Evolutionary conservation across 495 filamentous ascomycete species (phyloP).

Genomic region (Hypoxylon perforatum): DNA sequence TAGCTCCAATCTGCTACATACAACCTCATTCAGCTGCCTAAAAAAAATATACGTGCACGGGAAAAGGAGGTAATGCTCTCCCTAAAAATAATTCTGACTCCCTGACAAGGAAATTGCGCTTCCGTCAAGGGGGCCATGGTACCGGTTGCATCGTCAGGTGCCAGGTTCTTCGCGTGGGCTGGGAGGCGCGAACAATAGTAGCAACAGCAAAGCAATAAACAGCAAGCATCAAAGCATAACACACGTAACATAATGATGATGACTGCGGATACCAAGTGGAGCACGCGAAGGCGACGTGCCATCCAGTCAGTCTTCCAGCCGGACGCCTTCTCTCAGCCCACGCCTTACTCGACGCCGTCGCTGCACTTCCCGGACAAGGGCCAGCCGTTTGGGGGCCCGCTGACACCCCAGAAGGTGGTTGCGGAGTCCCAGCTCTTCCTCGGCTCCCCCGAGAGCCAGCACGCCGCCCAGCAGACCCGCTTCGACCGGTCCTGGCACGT

Average conservation of each 20-base stretch:
- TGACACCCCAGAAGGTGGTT: slow-evolving; percentile 27
- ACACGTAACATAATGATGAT: slow-evolving; percentile 4
- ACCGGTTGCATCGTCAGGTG: slow-evolving; percentile 9
- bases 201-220: slow-evolving; percentile 17
- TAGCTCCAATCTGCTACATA: slow-evolving; percentile 17
- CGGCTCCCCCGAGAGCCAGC: slow-evolving; percentile 36
- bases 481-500: slow-evolving; percentile 78
- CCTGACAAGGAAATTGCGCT: slow-evolving; percentile 13
- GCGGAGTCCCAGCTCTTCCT: slow-evolving; percentile 21
- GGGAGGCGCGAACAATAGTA: slow-evolving; percentile 9
- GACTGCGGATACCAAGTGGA: slow-evolving; percentile 49
- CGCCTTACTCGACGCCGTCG: slow-evolving; percentile 54
- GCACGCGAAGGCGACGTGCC: slow-evolving; percentile 53
- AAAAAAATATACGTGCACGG: slow-evolving; percentile 5
- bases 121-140: slow-evolving; percentile 15
- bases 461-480: slow-evolving; percentile 63
- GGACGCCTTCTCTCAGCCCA: slow-evolving; percentile 56
- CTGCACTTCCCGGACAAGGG: slow-evolving; percentile 48
- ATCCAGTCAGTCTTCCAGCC: slow-evolving; percentile 65
- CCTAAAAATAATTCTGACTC: slow-evolving; percentile 41
- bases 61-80: background rate
- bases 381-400: slow-evolving; percentile 53
- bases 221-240: too few relatives aligned
- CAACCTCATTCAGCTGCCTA: slow-evolving; percentile 31
- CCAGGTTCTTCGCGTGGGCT: slow-evolving; percentile 16